Evolutionary conservation across 257 asterid species (phyloP).

Genomic region (Vinca minor): DNA sequence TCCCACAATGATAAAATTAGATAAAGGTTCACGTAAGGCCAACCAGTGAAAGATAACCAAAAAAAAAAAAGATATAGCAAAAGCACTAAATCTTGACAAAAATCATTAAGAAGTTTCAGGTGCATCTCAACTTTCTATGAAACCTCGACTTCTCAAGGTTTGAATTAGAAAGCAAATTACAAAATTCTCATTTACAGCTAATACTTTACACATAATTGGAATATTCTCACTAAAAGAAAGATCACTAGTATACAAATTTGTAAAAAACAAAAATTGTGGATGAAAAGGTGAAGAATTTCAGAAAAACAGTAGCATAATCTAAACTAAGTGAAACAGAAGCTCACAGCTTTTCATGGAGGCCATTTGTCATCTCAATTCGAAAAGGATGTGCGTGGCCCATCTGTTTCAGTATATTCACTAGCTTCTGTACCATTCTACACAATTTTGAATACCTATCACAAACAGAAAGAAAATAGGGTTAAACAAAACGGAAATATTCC

Average conservation of each 20-base stretch:
- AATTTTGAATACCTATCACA: conserved; percentile 61
- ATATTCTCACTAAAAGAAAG: background rate
- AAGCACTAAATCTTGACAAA: background rate
- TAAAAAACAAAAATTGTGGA: background rate
- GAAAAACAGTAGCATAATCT: background rate
- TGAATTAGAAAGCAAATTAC: background rate
- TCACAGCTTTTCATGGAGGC: conserved; percentile 84
- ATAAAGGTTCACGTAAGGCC: background rate
- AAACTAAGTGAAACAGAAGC: conserved; percentile 17
- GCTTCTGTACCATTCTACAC: conserved; percentile 83
- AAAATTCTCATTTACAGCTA: background rate
- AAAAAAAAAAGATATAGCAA: no score
- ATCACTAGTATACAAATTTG: background rate
- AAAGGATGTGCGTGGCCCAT: conserved; percentile 76
- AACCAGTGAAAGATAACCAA: background rate
- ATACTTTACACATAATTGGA: background rate
- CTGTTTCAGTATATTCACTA: conserved; percentile 77
- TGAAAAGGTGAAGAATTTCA: background rate
- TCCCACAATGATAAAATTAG: background rate
- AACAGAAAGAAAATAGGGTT: background rate
- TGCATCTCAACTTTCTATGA: background rate
- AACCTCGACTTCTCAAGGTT: background rate
- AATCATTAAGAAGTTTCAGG: background rate
- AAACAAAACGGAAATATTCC: no score
- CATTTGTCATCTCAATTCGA: conserved; percentile 84